phyloP scores from a whole-genome alignment of 768 basidiomycete species.

The Panellus pusillus region DNA sequence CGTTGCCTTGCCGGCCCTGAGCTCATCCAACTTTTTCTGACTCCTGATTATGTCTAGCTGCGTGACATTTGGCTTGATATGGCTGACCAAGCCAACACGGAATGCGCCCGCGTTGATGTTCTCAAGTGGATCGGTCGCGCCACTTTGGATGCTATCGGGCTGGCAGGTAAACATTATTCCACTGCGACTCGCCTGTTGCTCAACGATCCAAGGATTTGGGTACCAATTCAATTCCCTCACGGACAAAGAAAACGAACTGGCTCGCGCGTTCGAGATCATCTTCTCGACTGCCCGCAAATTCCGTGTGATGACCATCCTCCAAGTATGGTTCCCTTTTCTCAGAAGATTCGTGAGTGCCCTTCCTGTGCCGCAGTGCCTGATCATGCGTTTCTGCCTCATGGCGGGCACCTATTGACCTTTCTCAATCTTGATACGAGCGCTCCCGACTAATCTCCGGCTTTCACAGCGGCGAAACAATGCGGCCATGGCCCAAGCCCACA shows the following conservation, averaged over 20 bases:
- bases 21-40: conserved; percentile 3
- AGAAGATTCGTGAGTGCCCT: conserved; percentile 49
- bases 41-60: conserved; percentile 33
- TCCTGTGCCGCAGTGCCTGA: background rate
- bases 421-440: background rate
- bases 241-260: conserved; percentile 49
- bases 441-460: conserved; percentile 14
- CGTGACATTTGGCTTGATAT: conserved; percentile 43
- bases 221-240: conserved; percentile 59
- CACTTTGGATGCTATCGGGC: conserved; percentile 67
- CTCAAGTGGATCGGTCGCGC: conserved; percentile 55
- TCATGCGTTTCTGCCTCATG: conserved; percentile 4
- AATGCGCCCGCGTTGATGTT: conserved; percentile 45
- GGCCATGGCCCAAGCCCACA: conserved; percentile 42
- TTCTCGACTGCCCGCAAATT: conserved; percentile 55
- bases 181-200: background rate
- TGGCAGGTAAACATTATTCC: conserved; percentile 45
- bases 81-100: conserved; percentile 1
- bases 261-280: conserved; percentile 53
- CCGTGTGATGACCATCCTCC: conserved; percentile 51
- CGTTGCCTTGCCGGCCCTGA: conserved; percentile 5
- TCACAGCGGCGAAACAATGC: conserved; percentile 46
- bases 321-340: conserved; percentile 58
- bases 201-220: conserved; percentile 47
- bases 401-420: background rate